Evolutionary conservation across 805 yeast genomes (phyloP).

Genomic region (Yarrowia sp.): DNA sequence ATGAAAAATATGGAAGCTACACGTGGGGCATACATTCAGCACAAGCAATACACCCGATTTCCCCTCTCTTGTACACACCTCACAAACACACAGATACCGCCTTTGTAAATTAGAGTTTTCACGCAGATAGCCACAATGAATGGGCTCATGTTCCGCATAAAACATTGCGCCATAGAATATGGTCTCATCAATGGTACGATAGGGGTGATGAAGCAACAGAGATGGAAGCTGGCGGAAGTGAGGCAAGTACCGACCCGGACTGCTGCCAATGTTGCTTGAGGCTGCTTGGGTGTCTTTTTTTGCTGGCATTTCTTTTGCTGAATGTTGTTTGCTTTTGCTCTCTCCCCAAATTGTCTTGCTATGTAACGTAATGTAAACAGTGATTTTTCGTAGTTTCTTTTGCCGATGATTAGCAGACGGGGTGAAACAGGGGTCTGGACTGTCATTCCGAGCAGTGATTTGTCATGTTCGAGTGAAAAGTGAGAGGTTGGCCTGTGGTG

Average conservation of each 20-base stretch:
- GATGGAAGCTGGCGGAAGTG: too few species aligned
- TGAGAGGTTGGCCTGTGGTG: too few species aligned
- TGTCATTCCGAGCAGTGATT: too few species aligned
- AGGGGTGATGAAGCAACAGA: too few species aligned
- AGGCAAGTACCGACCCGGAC: too few species aligned
- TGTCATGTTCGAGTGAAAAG: too few species aligned
- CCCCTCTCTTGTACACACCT: constrained; percentile 8
- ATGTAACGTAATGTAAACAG: constrained; percentile 5
- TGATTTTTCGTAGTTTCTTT: neutral
- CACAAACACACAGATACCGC: neutral
- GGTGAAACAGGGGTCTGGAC: too few species aligned
- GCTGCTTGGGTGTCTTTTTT: neutral
- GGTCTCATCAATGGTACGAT: constrained; percentile 9
- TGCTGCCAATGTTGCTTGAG: neutral
- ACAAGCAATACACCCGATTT: neutral
- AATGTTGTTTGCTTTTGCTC: neutral
- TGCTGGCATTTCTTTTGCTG: neutral
- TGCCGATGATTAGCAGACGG: neutral
- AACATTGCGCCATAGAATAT: constrained; percentile 26
- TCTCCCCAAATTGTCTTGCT: neutral
- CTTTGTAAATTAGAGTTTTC: constrained; percentile 20
- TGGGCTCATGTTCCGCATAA: constrained; percentile 26
- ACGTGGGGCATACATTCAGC: neutral
- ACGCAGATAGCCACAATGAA: constrained; percentile 16
- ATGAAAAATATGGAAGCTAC: neutral